Percentiles rank a stretch among this genome's conserved stretches.
Conservation (phyloP, 495 filamentous ascomycete species). For the Astrothelium macrocarpum region DNA sequence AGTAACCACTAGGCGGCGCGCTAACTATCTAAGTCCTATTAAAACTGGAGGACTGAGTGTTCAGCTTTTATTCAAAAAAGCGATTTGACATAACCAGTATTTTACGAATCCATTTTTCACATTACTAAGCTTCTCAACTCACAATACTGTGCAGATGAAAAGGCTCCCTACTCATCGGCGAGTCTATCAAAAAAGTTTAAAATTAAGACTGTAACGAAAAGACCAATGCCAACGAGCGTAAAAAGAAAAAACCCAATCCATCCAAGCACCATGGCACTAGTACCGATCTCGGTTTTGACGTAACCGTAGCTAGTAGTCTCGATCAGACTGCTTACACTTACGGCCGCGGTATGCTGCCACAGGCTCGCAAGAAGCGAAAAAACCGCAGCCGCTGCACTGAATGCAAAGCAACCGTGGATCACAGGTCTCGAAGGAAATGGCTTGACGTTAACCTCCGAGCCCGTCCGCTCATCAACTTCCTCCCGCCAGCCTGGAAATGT, state of each 20-base stretch:
- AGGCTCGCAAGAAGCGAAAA: not conserved
- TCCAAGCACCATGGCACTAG: not conserved
- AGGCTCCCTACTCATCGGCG: too few species aligned
- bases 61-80: too few species aligned
- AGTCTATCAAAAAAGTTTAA: not conserved
- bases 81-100: too few species aligned
- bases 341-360: not conserved
- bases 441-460: not conserved
- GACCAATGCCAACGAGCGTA: not conserved
- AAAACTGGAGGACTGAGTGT: too few species aligned
- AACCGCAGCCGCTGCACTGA: not conserved
- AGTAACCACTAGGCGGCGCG: too few species aligned
- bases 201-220: not conserved
- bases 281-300: not conserved
- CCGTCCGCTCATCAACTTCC: not conserved
- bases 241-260: not conserved
- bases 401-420: not conserved
- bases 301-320: not conserved
- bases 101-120: too few species aligned
- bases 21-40: too few species aligned
- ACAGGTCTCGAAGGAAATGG: not conserved
- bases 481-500: not conserved
- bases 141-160: too few species aligned
- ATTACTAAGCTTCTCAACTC: too few species aligned
- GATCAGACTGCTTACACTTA: conserved; percentile 3